Percentiles rank a stretch among this genome's conserved stretches.
Conservation (phyloP, 148 eudicot genomes). For the Chenopodium formosanum region DNA sequence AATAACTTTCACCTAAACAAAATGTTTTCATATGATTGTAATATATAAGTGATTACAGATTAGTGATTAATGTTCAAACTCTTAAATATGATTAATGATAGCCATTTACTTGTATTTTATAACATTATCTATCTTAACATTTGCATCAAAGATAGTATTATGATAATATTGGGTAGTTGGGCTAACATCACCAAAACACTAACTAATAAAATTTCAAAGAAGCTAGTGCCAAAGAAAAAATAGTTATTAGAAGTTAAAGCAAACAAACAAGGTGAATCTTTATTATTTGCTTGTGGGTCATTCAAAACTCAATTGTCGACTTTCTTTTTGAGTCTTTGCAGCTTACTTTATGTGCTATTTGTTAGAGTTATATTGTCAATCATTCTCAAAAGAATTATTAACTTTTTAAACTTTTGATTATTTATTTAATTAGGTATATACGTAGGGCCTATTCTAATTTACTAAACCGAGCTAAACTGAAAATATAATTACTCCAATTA, state of each 20-base stretch:
- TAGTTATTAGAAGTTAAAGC: too few relatives aligned
- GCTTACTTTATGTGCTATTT: not conserved
- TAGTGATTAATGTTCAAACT: too few relatives aligned
- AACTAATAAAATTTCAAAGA: constrained; percentile 16
- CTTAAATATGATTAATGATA: too few relatives aligned
- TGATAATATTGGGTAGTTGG: constrained; percentile 6
- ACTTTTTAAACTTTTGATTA: not conserved
- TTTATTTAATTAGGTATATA: too few relatives aligned
- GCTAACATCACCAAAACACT: constrained; percentile 10
- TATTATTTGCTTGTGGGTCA: not conserved
- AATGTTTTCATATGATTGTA: too few relatives aligned
- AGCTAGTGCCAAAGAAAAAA: not conserved
- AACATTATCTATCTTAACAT: too few relatives aligned
- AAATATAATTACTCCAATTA: too few relatives aligned
- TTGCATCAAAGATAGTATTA: not conserved
- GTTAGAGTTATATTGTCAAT: not conserved
- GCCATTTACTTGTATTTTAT: too few relatives aligned
- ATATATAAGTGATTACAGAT: too few relatives aligned
- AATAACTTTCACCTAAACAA: too few relatives aligned
- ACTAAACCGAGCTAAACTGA: too few relatives aligned
- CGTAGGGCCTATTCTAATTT: too few relatives aligned
- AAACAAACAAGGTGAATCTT: constrained; percentile 3
- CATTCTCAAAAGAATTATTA: not conserved
- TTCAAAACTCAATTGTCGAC: not conserved
- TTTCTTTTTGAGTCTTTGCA: not conserved